phyloP scores from a whole-genome alignment of 768 basidiomycete species.

The Baorangia bicolor region DNA sequence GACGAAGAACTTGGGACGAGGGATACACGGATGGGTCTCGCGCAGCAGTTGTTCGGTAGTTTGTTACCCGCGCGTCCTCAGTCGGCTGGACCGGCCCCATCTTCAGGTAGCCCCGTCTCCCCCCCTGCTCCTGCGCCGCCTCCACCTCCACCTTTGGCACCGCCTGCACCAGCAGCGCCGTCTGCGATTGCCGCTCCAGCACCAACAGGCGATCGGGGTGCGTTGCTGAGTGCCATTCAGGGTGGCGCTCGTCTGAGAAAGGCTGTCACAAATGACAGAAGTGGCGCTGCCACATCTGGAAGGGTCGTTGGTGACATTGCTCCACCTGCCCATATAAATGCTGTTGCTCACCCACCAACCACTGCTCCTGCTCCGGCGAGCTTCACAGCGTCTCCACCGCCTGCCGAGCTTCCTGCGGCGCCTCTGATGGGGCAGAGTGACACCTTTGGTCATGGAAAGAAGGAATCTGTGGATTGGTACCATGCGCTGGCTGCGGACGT shows the following conservation, averaged over 20 bases:
- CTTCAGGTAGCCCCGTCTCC: conserved; percentile 25
- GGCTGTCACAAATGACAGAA: conserved; percentile 82
- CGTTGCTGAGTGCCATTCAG: conserved; percentile 79
- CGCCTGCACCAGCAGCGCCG: conserved; percentile 20
- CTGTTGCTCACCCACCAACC: conserved; percentile 40
- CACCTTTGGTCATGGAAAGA: conserved; percentile 42
- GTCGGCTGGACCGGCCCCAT: conserved; percentile 45
- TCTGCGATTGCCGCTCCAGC: conserved; percentile 37
- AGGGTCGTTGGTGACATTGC: conserved; percentile 73
- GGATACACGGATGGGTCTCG: conserved; percentile 65
- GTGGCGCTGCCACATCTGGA: conserved; percentile 66
- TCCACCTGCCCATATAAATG: conserved; percentile 68
- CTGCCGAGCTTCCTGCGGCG: conserved; percentile 18
- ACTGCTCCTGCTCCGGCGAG: neutral
- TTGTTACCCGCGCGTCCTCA: conserved; percentile 60
- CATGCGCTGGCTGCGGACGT: conserved; percentile 68
- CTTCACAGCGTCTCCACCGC: conserved; percentile 19
- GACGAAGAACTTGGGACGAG: conserved; percentile 79
- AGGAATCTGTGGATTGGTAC: conserved; percentile 92
- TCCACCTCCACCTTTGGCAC: conserved; percentile 36
- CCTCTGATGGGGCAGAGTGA: conserved; percentile 13
- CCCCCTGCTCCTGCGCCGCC: conserved; percentile 39
- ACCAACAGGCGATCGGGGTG: conserved; percentile 53
- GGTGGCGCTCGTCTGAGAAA: conserved; percentile 69
- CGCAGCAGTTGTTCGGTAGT: conserved; percentile 74